These are phyloP conservation scores for Lenzites betulinus DNA, from an alignment of 768 basidiomycete species.

Conservation along the genomic window DNA sequence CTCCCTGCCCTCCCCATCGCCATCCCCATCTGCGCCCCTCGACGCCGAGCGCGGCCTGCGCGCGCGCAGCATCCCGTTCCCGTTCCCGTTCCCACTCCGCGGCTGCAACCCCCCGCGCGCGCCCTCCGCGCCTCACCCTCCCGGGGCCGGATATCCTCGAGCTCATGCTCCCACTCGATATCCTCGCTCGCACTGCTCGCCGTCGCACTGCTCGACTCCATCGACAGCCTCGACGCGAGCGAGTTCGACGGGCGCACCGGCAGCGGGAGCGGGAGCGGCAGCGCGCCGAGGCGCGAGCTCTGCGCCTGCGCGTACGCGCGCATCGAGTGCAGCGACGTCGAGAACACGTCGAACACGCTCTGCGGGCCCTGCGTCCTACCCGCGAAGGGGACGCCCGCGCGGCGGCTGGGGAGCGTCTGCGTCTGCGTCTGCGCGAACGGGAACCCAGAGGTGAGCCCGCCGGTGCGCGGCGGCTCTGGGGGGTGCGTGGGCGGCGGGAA, in stretches of 20 bases:
- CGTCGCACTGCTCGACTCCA: constrained; percentile 24
- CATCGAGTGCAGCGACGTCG: constrained; percentile 11
- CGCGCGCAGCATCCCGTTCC: no score
- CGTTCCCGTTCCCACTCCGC: no score
- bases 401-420: constrained; percentile 8
- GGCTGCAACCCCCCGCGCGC: background rate
- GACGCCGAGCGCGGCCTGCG: background rate
- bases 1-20: background rate
- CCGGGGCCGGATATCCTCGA: constrained; percentile 25
- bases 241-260: constrained; percentile 27
- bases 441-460: background rate
- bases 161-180: constrained; percentile 31
- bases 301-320: constrained; percentile 15
- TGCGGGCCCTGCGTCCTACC: constrained; percentile 4
- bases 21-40: background rate
- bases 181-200: constrained; percentile 32
- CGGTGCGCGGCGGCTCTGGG: background rate
- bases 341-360: constrained; percentile 10
- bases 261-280: constrained; percentile 14
- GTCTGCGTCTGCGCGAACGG: background rate
- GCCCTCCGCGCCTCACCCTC: background rate
- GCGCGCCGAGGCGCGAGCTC: constrained; percentile 19
- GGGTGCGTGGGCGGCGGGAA: constrained; percentile 31
- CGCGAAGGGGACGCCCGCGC: background rate
- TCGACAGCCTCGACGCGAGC: constrained; percentile 29